A percentile compares a stretch with the other conserved stretches of the same genome.
Conservation (phyloP, 768 basidiomycete species). For the Leccinellum albellum region DNA sequence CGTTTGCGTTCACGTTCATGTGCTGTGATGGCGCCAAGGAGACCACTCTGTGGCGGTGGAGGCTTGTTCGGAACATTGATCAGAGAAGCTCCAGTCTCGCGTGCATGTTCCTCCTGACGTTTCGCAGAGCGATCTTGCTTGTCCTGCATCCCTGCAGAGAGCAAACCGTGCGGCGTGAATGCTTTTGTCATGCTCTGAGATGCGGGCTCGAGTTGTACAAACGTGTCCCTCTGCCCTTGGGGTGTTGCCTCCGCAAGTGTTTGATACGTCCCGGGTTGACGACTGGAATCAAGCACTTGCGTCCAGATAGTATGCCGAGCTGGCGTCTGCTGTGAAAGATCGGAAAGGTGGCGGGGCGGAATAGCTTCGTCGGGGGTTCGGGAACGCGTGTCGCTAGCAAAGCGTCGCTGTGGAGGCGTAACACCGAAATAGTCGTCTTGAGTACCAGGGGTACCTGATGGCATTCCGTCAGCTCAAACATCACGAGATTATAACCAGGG, state of each 20-base stretch:
- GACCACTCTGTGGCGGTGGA: constrained; percentile 89
- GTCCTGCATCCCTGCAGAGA: constrained; percentile 93
- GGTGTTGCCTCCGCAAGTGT: constrained; percentile 33
- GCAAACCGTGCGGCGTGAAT: constrained; percentile 89
- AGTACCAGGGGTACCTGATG: constrained; percentile 31
- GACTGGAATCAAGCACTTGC: constrained; percentile 74
- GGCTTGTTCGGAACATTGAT: constrained; percentile 96
- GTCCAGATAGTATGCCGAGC: constrained; percentile 81
- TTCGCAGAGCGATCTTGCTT: constrained; percentile 95
- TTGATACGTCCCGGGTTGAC: constrained; percentile 41
- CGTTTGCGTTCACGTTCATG: constrained; percentile 93
- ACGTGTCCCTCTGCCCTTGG: constrained; percentile 44
- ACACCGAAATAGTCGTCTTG: constrained; percentile 42
- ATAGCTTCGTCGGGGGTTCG: constrained; percentile 58
- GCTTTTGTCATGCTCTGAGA: constrained; percentile 84
- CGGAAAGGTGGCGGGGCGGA: constrained; percentile 52
- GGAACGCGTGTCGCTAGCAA: constrained; percentile 50
- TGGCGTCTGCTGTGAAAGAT: constrained; percentile 44
- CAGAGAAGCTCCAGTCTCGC: constrained; percentile 86
- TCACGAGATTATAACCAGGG: neutral
- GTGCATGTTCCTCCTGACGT: constrained; percentile 88
- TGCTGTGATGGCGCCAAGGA: constrained; percentile 93
- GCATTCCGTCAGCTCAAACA: constrained; percentile 4
- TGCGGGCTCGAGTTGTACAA: constrained; percentile 71
- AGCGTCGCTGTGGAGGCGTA: constrained; percentile 42